phyloP scores from a whole-genome alignment of 2,329 filamentous ascomycete genomes.

The Clonostachys rosea region DNA sequence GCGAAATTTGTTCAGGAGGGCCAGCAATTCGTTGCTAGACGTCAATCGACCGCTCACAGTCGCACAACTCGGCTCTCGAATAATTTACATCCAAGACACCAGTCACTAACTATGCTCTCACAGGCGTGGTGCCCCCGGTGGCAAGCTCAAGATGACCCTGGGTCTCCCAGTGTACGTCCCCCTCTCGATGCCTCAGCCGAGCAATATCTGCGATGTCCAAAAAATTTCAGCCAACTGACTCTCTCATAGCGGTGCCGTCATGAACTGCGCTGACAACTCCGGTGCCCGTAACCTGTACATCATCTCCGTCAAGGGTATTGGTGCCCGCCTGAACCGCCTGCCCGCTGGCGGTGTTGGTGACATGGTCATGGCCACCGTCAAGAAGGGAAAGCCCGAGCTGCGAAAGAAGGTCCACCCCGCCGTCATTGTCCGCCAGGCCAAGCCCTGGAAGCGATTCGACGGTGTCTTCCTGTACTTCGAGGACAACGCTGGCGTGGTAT shows the following conservation, averaged over 20 bases:
- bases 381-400: constrained; percentile 99
- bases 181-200: background rate
- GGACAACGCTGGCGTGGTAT: constrained; percentile 98
- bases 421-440: constrained; percentile 97
- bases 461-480: constrained; percentile 99
- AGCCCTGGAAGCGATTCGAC: constrained; percentile 98
- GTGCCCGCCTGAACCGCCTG: constrained; percentile 94
- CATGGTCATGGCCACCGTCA: constrained; percentile 99
- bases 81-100: too few species aligned
- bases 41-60: too few species aligned
- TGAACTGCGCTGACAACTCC: constrained; percentile 99
- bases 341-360: constrained; percentile 97
- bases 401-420: constrained; percentile 99
- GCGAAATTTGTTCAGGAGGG: too few species aligned
- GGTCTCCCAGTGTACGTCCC: constrained; percentile 96
- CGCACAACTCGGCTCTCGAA: too few species aligned
- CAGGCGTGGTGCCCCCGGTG: constrained; percentile 89
- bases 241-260: constrained; percentile 79
- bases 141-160: constrained; percentile 99
- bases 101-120: background rate
- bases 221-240: background rate
- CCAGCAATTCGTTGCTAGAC: too few species aligned
- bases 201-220: constrained; percentile 1
- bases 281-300: constrained; percentile 99
- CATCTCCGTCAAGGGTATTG: constrained; percentile 98